A percentile compares a stretch with the other conserved stretches of the same genome.
Evolutionary conservation across 2,329 filamentous ascomycete genomes (phyloP).

Genomic region (Sordariomycetes sp.): DNA sequence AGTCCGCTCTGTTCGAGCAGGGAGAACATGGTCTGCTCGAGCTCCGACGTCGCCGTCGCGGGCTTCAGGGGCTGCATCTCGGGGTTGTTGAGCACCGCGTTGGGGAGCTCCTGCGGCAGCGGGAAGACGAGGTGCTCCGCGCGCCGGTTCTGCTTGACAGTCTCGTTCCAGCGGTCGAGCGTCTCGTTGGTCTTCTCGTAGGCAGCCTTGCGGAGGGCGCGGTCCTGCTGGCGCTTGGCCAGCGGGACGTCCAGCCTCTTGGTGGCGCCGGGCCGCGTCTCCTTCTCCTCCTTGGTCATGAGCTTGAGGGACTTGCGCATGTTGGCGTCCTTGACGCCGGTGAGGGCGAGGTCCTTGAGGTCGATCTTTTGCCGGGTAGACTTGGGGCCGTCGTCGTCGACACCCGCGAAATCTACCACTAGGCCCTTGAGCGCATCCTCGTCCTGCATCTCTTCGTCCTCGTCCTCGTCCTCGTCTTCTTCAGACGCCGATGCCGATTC

Average conservation of each 20-base stretch:
- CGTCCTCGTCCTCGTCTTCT: conserved; percentile 30
- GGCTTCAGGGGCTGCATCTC: conserved; percentile 52
- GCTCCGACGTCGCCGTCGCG: conserved; percentile 57
- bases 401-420: conserved; percentile 55
- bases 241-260: conserved; percentile 73
- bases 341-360: conserved; percentile 59
- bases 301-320: conserved; percentile 72
- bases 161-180: conserved; percentile 82
- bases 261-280: conserved; percentile 26
- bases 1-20: conserved; percentile 87
- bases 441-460: conserved; percentile 34
- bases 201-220: conserved; percentile 66
- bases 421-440: conserved; percentile 41
- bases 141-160: conserved; percentile 83
- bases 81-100: conserved; percentile 43
- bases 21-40: conserved; percentile 74
- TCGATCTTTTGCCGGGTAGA: conserved; percentile 47
- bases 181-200: conserved; percentile 89
- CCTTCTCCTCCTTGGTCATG: conserved; percentile 49
- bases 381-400: conserved; percentile 33
- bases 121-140: conserved; percentile 88
- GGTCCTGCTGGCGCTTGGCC: conserved; percentile 74
- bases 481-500: conserved; percentile 19
- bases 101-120: conserved; percentile 56
- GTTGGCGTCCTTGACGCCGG: conserved; percentile 57